Evolutionary conservation across 306 rosid genomes (phyloP), one percentile per base, ranked within the genome.

Genomic region (Casuarina equisetifolia): DNA sequence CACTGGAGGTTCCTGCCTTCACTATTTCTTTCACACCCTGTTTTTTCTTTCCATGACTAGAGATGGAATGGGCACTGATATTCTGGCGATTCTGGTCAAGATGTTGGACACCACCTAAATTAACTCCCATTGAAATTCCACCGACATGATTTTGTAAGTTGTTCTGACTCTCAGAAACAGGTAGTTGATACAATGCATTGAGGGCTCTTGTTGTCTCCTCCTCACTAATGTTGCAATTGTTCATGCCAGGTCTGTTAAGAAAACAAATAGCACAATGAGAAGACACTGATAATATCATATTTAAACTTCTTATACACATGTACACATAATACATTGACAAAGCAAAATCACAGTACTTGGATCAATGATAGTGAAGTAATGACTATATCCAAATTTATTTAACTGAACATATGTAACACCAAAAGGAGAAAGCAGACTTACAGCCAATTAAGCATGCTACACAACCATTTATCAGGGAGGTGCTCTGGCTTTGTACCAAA

Each of bases 361-460:
- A 38, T 45, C 64, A 74, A 63, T 74, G 74, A 51, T 78, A 38
- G 73, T 72, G 39, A 59, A 76, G 17, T 51, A 50, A 70, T 69
- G 67, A 51, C 45, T 51, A 58, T 6, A 63, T 73, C 49, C 61
- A n/a, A 70, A 53, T 82, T 69, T 70, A 32, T 63, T 43, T 32
- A 73, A 82, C 52, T 42, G 54, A 55, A 82, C 66, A 77, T 4
- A 73, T 80, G 77, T 44, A 81, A 49, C 55, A 77, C 70, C 46
- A 76, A 70, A 73, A 75, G 79, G 79, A 83, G 76, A 42, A 82
- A 72, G 83, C 74, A 87, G 42, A 89, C 98, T 94, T 90, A 91
- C 97, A 91, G 96, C 98, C 97, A 94, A 85, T 87, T 49, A 59
- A 85, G 93, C 97, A 94, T 91, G 82, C 91, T 82, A 82, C 98